Evolutionary conservation across 176 grass and related monocot species (phyloP).

Genomic region (Lolium multiflorum): DNA sequence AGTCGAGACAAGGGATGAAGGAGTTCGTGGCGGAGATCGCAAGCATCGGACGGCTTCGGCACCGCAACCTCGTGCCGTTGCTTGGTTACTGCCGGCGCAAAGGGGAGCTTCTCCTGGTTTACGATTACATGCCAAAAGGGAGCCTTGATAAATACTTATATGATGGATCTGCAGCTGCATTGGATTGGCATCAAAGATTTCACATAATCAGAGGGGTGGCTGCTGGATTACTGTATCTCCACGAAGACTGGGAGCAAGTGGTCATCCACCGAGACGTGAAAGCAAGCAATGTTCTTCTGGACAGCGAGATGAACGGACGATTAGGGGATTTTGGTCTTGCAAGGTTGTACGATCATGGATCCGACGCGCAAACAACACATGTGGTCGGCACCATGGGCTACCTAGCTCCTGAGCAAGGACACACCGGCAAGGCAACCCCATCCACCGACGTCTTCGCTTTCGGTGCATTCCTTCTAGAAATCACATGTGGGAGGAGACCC

Average conservation of each 20-base stretch:
- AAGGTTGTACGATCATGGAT: constrained; percentile 44
- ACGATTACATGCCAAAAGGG: constrained; percentile 54
- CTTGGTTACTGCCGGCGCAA: constrained; percentile 55
- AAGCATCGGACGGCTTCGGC: constrained; percentile 46
- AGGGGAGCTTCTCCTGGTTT: constrained; percentile 56
- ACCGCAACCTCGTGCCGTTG: constrained; percentile 51
- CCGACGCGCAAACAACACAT: constrained; percentile 38
- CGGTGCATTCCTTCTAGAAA: constrained; percentile 43
- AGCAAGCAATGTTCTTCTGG: constrained; percentile 54
- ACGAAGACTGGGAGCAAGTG: constrained; percentile 57
- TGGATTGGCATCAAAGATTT: constrained; percentile 44
- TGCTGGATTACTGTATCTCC: constrained; percentile 39
- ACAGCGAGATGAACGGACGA: constrained; percentile 45
- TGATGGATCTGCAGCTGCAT: background rate
- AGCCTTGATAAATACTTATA: constrained; percentile 47
- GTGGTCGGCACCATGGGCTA: constrained; percentile 60
- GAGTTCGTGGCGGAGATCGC: constrained; percentile 54
- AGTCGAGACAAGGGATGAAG: constrained; percentile 52
- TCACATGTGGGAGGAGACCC: constrained; percentile 40
- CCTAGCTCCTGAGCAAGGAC: constrained; percentile 49
- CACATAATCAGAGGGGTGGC: constrained; percentile 49
- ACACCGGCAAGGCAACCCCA: constrained; percentile 49
- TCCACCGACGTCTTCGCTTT: constrained; percentile 50
- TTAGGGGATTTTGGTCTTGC: constrained; percentile 58
- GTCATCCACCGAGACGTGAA: constrained; percentile 60